Base-by-base conservation (phyloP, 352 stramenopile genomes). In the Plasmopara viticola region DNA sequence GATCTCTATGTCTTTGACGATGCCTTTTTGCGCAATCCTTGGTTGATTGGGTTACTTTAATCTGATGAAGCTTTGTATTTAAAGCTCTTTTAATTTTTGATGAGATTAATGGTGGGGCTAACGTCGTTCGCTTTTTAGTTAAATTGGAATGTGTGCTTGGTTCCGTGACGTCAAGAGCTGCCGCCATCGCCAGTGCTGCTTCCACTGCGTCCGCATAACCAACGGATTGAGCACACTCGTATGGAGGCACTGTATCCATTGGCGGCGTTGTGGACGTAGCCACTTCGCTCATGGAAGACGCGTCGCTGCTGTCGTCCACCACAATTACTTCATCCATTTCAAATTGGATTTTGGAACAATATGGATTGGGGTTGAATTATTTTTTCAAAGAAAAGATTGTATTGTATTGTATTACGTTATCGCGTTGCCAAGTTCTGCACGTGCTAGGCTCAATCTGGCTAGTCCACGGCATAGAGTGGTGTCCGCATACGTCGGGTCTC, bases 291-390 rank as follows among this genome's bases (percentile, higher is more conserved):
- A 53, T 56, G n/a, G 48, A 60, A 40, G 61, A 55, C 48, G 49
- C 44, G 45, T 62, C 53, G 48, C 61, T 65, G 56, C 56, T 65
- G 48, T 69, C 51, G 41, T 64, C 56, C 40, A 72, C 54, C 39
- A 64, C 64, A 39, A 72, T 66, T 52, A 68, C 60, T 33, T 68
- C 55, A 35, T 35, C 31, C 10, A 35, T 35, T 35, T 35, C 20
- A 25, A 25, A 25, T 25, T 25, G 20, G 20, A 25, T 25, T 25
- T 25, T 25, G 20, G 20, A 25, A 25, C 20, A 25, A 3, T 25
- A 25, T 25, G 20, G 20, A 25, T 25, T n/a, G n/a, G n/a, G n/a
- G n/a, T n/a, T n/a, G n/a, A n/a, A n/a, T 25, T 25, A 25, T 25
- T 25, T 25, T 25, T 3, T 25, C 3, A 25, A 25, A 3, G 20